Base-by-base conservation (phyloP, 2,329 filamentous ascomycete species). In the Monosporascus sp. region DNA sequence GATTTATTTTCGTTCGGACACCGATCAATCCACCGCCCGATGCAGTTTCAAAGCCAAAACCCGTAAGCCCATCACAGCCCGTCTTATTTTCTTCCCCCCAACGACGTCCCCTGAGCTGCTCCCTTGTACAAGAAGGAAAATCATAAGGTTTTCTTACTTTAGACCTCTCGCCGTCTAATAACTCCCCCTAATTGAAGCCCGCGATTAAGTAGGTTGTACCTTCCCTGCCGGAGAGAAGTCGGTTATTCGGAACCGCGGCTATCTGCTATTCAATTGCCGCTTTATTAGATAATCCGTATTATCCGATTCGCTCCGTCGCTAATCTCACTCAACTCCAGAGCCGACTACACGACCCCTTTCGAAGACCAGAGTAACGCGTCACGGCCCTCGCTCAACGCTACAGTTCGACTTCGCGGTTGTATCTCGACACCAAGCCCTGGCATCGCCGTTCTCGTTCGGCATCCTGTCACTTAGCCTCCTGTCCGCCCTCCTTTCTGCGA, bases 401-500 rank as follows among this genome's bases (percentile, higher is more conserved):
- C 11, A 14, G 31, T 35, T 35, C 11, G 31, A 14, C 11, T 35
- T 35, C 31, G 31, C 31, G 5, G 31, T 35, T 35, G 4, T 35
- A 14, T 35, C 11, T 35, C 31, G 31, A 35, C 11, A 54, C 46
- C 44, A 55, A 59, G 54, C 55, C 50, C 57, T 57, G 50, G 56
- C 51, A 55, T 60, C 57, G 54, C 54, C 49, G 20, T 20, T 45
- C 46, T 51, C 37, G 14, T 41, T 36, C 24, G 49, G 18, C 52
- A 49, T 35, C 39, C 31, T 9, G 31, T 14, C 31, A 5, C 11
- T 18, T 31, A 7, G 15, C 17, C 43, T 27, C 14, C 22, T 25
- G 41, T 43, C 53, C 51, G 52, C 54, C 55, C 55, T 50, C 58
- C 62, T 59, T 58, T 58, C 68, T 69, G 89, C 90, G 82, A 92